Base-by-base conservation (phyloP, 345 rosid species). In the Eutrema japonicum region DNA sequence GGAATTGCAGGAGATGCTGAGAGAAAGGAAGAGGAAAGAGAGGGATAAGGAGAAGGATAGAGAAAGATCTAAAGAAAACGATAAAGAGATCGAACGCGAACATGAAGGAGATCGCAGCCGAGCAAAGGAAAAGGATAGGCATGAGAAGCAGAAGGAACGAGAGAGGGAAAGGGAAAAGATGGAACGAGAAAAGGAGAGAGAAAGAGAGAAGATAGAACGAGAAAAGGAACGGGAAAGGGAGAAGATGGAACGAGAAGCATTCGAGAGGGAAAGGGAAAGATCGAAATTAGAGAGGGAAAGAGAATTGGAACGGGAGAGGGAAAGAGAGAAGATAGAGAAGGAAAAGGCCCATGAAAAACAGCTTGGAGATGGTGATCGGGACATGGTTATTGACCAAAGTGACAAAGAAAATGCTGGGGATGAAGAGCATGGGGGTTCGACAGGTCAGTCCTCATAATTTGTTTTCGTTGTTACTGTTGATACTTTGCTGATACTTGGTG, bases 1-100 rank as follows among this genome's bases (percentile, higher is more conserved):
- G 77, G 92, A 92, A 71, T 73, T 95, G 79, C 90, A 82, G 54
- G 87, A 87, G 59, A 84, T 95, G 76, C 84, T 92, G 42, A 88
- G 75, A 80, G 99, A 90, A n/a, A 92, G 77, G 72, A 90, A 77
- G 83, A 90, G 82, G 79, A 88, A 70, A 71, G 93, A 89, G 27
- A 87, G 72, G 73, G 96, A 92, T 59, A 88, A 80, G 74, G 91
- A 83, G 2, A 89, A 83, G 57, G 94, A 90, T 14, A 52, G 46
- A 50, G 96, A 83, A 36, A 79, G 51, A 83, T 86, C 84, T 8
- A 77, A 71, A 72, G 80, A 77, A 3, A 71, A 62, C 38, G 78
- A 83, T 6, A 92, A 81, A 56, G 95, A 86, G 66, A 51, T 61
- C 46, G 92, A 83, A 48, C 76, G 66, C 78, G 96, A 86, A 43